A percentile compares a stretch with the other conserved stretches of the same genome.
phyloP scores from a whole-genome alignment of 2,329 filamentous ascomycete genomes.

The Lachnellula suecica region DNA sequence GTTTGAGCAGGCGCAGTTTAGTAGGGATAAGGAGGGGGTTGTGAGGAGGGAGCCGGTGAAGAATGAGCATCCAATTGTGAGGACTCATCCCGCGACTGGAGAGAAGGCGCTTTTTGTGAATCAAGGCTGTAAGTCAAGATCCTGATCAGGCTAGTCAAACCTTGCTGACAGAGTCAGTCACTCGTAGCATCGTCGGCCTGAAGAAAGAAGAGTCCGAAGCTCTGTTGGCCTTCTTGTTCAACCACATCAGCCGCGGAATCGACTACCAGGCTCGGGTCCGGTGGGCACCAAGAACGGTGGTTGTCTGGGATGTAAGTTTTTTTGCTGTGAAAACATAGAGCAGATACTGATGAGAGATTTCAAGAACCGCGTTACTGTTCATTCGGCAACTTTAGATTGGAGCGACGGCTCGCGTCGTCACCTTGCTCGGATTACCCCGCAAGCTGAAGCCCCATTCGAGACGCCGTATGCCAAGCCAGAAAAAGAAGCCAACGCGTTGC shows the following conservation, averaged over 20 bases:
- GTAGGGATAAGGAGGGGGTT: conserved; percentile 63
- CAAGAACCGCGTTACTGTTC: conserved; percentile 72
- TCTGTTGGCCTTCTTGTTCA: conserved; percentile 67
- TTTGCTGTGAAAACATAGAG: neutral
- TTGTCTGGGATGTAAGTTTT: conserved; percentile 68
- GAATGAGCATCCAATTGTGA: conserved; percentile 71
- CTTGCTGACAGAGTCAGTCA: conserved; percentile 49
- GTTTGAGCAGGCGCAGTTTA: conserved; percentile 71
- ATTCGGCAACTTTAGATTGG: conserved; percentile 80
- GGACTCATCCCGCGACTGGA: conserved; percentile 76
- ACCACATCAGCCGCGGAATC: conserved; percentile 67
- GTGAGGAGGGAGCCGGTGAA: conserved; percentile 74
- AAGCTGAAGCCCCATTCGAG: conserved; percentile 76
- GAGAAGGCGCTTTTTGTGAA: conserved; percentile 82
- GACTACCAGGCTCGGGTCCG: conserved; percentile 72
- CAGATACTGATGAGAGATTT: conserved; percentile 1
- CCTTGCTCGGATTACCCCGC: conserved; percentile 77
- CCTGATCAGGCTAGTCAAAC: no score
- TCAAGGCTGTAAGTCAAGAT: conserved; percentile 63
- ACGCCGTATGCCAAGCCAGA: conserved; percentile 44
- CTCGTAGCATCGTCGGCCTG: conserved; percentile 72
- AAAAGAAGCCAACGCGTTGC: neutral
- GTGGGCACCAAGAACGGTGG: conserved; percentile 76
- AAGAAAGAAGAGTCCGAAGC: conserved; percentile 84
- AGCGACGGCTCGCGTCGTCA: conserved; percentile 73